These are phyloP conservation scores for Ganoderma multipileum DNA, from an alignment of 1,284 basidiomycete species.

Conservation along the genomic window DNA sequence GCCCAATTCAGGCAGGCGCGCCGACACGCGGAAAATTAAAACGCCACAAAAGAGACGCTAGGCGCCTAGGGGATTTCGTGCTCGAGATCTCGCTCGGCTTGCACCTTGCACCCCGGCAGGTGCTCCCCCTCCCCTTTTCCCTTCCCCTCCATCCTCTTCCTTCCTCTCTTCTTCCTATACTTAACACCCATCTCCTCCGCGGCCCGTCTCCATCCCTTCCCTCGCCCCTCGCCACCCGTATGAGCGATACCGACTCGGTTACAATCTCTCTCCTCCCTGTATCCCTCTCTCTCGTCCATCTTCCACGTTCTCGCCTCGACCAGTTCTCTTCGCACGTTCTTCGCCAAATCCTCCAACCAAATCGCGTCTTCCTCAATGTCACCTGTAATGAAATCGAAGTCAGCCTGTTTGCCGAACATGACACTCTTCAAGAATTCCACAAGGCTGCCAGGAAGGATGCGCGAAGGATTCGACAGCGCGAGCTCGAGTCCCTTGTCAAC, in stretches of 20 bases:
- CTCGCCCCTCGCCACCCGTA: constrained; percentile 17
- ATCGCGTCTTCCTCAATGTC: constrained; percentile 72
- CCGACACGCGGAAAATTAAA: constrained; percentile 20
- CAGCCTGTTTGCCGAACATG: constrained; percentile 71
- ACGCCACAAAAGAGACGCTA: constrained; percentile 14
- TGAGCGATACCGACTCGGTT: constrained; percentile 41
- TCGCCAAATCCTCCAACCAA: constrained; percentile 70
- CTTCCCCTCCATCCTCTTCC: constrained; percentile 17
- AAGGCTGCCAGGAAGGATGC: constrained; percentile 65
- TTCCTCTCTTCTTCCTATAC: constrained; percentile 18
- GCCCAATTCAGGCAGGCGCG: constrained; percentile 15
- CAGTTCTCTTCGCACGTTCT: constrained; percentile 67
- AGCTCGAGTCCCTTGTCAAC: constrained; percentile 16
- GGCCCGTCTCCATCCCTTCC: not conserved
- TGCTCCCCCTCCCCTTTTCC: constrained; percentile 8
- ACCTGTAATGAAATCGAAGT: constrained; percentile 80
- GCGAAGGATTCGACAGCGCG: constrained; percentile 41
- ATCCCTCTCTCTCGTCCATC: constrained; percentile 72
- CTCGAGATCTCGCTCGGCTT: constrained; percentile 20
- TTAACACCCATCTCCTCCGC: constrained; percentile 18
- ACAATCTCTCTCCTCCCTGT: constrained; percentile 76
- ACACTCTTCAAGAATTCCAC: constrained; percentile 64
- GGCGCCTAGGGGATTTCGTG: not conserved
- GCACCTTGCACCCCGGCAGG: constrained; percentile 20
- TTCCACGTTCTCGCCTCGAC: constrained; percentile 66